Percentiles rank a stretch among this genome's conserved stretches.
These are phyloP conservation scores for Theobroma cacao DNA, from an alignment of 345 rosid species.

Conservation along the genomic window DNA sequence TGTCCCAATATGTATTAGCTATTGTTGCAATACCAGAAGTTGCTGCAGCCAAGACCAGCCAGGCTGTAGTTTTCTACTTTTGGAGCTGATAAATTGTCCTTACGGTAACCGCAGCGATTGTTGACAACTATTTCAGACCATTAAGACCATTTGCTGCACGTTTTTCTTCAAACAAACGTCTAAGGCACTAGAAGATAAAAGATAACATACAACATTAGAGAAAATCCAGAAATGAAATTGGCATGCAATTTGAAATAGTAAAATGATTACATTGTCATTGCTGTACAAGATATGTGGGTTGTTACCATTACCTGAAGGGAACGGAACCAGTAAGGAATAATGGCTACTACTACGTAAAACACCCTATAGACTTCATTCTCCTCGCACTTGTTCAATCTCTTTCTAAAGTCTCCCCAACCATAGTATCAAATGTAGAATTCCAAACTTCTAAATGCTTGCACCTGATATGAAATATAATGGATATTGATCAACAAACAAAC, in stretches of 20 bases:
- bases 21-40: conserved; percentile 55
- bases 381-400: conserved; percentile 45
- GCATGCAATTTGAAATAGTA: neutral
- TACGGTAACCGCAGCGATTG: conserved; percentile 52
- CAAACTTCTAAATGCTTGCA: conserved; percentile 50
- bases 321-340: conserved; percentile 69
- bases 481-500: neutral
- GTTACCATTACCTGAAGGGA: conserved; percentile 50
- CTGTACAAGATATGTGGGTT: neutral
- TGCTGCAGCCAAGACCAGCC: conserved; percentile 48
- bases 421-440: conserved; percentile 59
- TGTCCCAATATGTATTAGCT: conserved; percentile 62
- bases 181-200: conserved; percentile 41
- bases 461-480: conserved; percentile 23
- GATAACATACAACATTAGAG: neutral
- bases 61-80: conserved; percentile 12
- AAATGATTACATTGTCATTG: neutral
- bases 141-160: conserved; percentile 41
- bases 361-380: conserved; percentile 35
- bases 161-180: conserved; percentile 60
- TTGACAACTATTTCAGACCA: conserved; percentile 55
- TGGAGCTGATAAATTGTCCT: conserved; percentile 38
- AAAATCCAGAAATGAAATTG: neutral
- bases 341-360: conserved; percentile 46
- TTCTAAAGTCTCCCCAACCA: conserved; percentile 53